phyloP scores from a whole-genome alignment of 2,329 filamentous ascomycete genomes.

The Cytospora piceicola region DNA sequence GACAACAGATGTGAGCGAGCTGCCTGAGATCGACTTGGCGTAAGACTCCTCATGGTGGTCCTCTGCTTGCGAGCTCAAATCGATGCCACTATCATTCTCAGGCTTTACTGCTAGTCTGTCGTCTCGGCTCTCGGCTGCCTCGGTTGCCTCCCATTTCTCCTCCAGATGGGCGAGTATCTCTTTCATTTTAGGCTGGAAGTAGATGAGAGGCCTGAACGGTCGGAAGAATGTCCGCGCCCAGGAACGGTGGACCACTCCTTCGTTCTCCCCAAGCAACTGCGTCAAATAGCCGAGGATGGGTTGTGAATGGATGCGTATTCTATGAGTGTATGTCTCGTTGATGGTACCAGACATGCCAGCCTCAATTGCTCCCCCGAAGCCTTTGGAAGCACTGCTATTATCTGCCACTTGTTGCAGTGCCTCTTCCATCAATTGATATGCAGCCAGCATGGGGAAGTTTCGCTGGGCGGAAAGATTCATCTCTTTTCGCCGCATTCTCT shows the following conservation, averaged over 20 bases:
- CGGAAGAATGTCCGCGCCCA: not conserved
- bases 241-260: no score
- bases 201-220: not conserved
- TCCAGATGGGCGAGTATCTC: not conserved
- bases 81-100: no score
- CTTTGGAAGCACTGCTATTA: no score
- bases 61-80: not conserved
- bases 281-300: constrained; percentile 2
- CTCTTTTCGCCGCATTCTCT: not conserved
- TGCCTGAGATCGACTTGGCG: not conserved
- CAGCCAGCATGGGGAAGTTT: not conserved
- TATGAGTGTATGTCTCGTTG: not conserved
- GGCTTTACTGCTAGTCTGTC: no score
- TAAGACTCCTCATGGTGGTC: not conserved
- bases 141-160: not conserved
- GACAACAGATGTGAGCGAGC: not conserved
- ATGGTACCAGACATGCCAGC: no score
- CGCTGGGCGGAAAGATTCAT: not conserved
- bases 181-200: constrained; percentile 11
- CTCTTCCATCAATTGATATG: not conserved
- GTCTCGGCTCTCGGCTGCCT: no score
- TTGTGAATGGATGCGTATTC: constrained; percentile 3
- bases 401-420: no score
- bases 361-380: no score
- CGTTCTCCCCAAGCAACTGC: not conserved